A percentile compares a stretch with the other conserved stretches of the same genome.
phyloP scores from a whole-genome alignment of 768 basidiomycete genomes.

The Cystofilobasidium macerans region DNA sequence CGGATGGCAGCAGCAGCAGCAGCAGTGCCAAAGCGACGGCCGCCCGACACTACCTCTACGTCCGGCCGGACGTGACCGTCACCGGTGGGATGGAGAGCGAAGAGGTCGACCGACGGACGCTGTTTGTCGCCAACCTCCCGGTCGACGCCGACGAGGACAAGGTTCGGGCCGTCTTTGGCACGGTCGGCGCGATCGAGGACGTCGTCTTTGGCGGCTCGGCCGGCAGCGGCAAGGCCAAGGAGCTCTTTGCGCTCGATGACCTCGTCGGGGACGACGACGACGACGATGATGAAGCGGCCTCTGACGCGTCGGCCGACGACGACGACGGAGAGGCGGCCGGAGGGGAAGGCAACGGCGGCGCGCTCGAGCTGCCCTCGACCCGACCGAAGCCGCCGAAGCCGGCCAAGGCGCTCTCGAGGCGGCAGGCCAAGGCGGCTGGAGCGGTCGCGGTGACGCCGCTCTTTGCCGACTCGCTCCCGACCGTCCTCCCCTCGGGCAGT shows the following conservation, averaged over 20 bases:
- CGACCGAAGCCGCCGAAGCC: constrained; percentile 30
- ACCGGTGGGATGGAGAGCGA: constrained; percentile 7
- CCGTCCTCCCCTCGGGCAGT: constrained; percentile 49
- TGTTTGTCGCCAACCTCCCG: constrained; percentile 82
- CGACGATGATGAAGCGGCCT: constrained; percentile 1
- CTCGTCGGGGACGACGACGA: constrained; percentile 27
- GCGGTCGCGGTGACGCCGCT: constrained; percentile 46
- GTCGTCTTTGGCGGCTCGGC: constrained; percentile 53
- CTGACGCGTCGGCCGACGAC: constrained; percentile 30
- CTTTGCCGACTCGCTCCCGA: constrained; percentile 46
- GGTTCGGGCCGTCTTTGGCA: constrained; percentile 62
- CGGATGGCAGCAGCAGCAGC: not conserved
- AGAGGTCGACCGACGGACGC: constrained; percentile 49
- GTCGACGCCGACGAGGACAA: constrained; percentile 78
- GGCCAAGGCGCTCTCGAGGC: constrained; percentile 27
- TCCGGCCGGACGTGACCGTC: constrained; percentile 53
- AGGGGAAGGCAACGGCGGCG: constrained; percentile 28
- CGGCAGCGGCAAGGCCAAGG: constrained; percentile 31
- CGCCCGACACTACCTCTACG: constrained; percentile 57
- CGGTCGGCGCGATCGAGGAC: constrained; percentile 63
- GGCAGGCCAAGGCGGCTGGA: constrained; percentile 25
- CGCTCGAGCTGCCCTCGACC: constrained; percentile 32
- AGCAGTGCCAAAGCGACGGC: not conserved
- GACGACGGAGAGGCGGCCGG: constrained; percentile 31
- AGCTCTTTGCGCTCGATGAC: constrained; percentile 26